These are phyloP conservation scores for Aureobasidium sp. DNA, from an alignment of 2,329 filamentous ascomycete species.

Conservation along the genomic window DNA sequence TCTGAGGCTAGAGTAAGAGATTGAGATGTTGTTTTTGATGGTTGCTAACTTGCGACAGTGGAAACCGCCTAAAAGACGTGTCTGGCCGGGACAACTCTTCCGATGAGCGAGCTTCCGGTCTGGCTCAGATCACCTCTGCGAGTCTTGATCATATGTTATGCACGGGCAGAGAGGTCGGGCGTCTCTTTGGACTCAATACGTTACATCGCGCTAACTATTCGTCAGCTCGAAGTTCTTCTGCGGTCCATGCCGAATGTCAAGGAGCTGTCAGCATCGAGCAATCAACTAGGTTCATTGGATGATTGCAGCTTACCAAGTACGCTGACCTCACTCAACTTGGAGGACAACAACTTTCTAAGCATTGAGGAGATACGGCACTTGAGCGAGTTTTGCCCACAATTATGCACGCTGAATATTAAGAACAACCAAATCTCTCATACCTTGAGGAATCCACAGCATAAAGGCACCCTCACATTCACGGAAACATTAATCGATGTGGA, in stretches of 20 bases:
- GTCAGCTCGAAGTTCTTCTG: slow-evolving; percentile 30
- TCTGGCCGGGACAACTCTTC: slow-evolving; percentile 12
- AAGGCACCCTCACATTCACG: neutral
- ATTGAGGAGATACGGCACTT: slow-evolving; percentile 47
- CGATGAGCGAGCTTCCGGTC: neutral
- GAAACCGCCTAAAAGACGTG: slow-evolving; percentile 57
- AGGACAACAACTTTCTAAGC: slow-evolving; percentile 63
- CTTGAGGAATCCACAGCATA: neutral
- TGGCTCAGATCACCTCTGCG: slow-evolving; percentile 13
- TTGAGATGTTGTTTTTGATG: neutral
- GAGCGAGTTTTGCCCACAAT: slow-evolving; percentile 42
- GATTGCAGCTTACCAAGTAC: slow-evolving; percentile 39
- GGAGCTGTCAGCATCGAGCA: slow-evolving; percentile 41
- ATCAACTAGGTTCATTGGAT: slow-evolving; percentile 31
- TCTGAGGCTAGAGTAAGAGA: slow-evolving; percentile 63
- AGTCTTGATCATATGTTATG: slow-evolving; percentile 41
- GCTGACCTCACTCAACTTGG: slow-evolving; percentile 59
- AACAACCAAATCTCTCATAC: slow-evolving; percentile 58
- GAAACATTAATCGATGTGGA: slow-evolving; percentile 34
- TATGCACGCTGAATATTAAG: slow-evolving; percentile 56
- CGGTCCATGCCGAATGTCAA: slow-evolving; percentile 51
- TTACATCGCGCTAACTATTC: neutral
- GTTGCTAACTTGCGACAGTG: slow-evolving; percentile 42
- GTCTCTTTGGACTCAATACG: neutral
- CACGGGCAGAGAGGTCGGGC: slow-evolving; percentile 30